Evolutionary conservation across 192 early-diverging fungal genomes (phyloP).

Genomic region (Lobosporangium transversale): DNA sequence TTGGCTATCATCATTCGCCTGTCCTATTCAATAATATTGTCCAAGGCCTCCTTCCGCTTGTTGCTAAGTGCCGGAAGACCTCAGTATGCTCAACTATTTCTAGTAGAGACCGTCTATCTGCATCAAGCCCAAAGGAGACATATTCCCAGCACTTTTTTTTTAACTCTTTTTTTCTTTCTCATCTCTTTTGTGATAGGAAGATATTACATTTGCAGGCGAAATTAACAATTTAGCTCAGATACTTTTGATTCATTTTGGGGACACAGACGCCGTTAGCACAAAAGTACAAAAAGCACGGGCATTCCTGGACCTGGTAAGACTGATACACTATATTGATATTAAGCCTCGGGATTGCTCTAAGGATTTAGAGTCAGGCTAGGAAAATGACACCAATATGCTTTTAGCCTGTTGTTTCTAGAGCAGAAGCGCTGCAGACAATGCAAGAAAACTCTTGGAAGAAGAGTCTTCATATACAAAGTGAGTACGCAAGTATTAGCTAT

Average conservation of each 20-base stretch:
- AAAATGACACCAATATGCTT: background rate
- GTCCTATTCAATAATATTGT: constrained; percentile 41
- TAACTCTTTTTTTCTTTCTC: background rate
- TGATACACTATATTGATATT: no score
- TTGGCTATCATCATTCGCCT: constrained; percentile 55
- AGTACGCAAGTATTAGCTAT: background rate
- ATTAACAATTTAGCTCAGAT: constrained; percentile 37
- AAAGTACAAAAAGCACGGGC: constrained; percentile 34
- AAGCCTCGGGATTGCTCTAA: no score
- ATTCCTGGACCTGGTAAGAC: constrained; percentile 26
- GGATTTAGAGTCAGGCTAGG: no score
- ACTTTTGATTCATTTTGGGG: constrained; percentile 39
- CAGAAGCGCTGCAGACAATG: constrained; percentile 25
- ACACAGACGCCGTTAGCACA: constrained; percentile 18
- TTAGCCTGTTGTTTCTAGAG: constrained; percentile 32
- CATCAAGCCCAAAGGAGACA: no score
- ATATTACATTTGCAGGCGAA: constrained; percentile 20
- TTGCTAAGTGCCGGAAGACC: constrained; percentile 27
- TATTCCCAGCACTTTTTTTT: no score
- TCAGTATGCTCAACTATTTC: constrained; percentile 3
- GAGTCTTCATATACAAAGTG: constrained; percentile 35
- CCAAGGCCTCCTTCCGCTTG: constrained; percentile 27
- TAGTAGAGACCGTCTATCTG: no score
- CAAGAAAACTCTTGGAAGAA: constrained; percentile 42
- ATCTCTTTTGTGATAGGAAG: constrained; percentile 9